A percentile compares a stretch with the other conserved stretches of the same genome.
phyloP scores from a whole-genome alignment of 208 protist genomes.

The Leishmania aethiopica region DNA sequence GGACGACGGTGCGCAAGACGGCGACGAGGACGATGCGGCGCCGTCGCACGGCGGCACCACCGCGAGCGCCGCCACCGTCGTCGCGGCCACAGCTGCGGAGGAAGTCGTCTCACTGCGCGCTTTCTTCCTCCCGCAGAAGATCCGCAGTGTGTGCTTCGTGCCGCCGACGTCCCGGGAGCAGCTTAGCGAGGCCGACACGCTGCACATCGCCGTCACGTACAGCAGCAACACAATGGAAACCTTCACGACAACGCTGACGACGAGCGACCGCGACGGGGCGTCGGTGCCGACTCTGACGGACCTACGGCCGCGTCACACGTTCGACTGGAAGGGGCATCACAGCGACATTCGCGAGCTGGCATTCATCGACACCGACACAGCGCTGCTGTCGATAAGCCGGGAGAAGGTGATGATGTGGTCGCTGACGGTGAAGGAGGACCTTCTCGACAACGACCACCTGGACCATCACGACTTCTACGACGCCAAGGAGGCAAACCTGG shows the following conservation, averaged over 20 bases:
- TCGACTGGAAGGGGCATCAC: slow-evolving; percentile 72
- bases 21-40: slow-evolving; percentile 12
- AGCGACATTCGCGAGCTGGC: slow-evolving; percentile 69
- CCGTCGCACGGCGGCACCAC: background rate
- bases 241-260: slow-evolving; percentile 71
- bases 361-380: slow-evolving; percentile 85
- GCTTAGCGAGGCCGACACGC: slow-evolving; percentile 31
- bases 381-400: slow-evolving; percentile 78
- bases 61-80: background rate
- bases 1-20: slow-evolving; percentile 20
- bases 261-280: slow-evolving; percentile 55
- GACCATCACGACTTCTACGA: slow-evolving; percentile 77
- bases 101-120: slow-evolving; percentile 74
- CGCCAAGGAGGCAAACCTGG: slow-evolving; percentile 70
- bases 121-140: slow-evolving; percentile 81
- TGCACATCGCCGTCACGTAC: slow-evolving; percentile 88
- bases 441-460: slow-evolving; percentile 42
- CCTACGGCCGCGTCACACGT: slow-evolving; percentile 54
- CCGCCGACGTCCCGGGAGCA: slow-evolving; percentile 41
- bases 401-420: slow-evolving; percentile 87
- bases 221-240: slow-evolving; percentile 83
- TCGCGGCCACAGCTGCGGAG: slow-evolving; percentile 57
- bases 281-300: slow-evolving; percentile 70
- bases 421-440: slow-evolving; percentile 46
- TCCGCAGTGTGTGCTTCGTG: slow-evolving; percentile 82